Percentiles rank a stretch among this genome's conserved stretches.
These are phyloP conservation scores for Paulownia fortunei DNA, from an alignment of 257 asterid genomes.

Conservation along the genomic window DNA sequence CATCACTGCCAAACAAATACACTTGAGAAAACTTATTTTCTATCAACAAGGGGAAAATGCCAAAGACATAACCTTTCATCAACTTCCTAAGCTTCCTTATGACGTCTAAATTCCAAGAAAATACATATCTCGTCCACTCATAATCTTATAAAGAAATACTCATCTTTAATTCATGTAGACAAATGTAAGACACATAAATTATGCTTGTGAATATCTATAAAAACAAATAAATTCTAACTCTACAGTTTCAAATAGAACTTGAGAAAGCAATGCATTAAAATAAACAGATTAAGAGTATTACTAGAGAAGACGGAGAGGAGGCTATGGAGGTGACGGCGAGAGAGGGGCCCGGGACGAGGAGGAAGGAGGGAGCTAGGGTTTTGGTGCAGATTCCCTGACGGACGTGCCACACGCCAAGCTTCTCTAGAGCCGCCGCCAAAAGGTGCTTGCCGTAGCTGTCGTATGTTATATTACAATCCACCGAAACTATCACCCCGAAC, in stretches of 20 bases:
- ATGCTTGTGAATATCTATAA: background rate
- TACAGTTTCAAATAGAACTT: background rate
- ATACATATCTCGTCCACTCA: background rate
- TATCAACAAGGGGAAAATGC: background rate
- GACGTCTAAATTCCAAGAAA: background rate
- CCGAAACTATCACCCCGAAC: conserved; percentile 85
- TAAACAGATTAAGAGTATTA: conserved; percentile 33
- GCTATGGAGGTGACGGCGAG: conserved; percentile 83
- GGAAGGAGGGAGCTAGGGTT: conserved; percentile 54
- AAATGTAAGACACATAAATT: background rate
- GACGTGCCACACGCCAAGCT: conserved; percentile 84
- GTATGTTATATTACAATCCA: conserved; percentile 72
- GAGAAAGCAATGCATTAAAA: conserved; percentile 7
- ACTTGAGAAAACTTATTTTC: background rate
- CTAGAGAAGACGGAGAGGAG: conserved; percentile 65
- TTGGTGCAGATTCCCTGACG: conserved; percentile 80
- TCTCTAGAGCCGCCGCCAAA: conserved; percentile 82
- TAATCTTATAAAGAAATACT: background rate
- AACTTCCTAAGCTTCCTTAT: background rate
- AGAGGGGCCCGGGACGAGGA: conserved; percentile 73
- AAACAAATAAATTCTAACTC: background rate
- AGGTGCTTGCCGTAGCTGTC: conserved; percentile 89
- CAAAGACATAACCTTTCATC: too few relatives aligned
- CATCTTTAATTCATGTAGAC: background rate
- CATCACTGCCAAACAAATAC: conserved; percentile 9